These are phyloP conservation scores for Penicillium daleae DNA, from an alignment of 495 filamentous ascomycete species.

Conservation along the genomic window DNA sequence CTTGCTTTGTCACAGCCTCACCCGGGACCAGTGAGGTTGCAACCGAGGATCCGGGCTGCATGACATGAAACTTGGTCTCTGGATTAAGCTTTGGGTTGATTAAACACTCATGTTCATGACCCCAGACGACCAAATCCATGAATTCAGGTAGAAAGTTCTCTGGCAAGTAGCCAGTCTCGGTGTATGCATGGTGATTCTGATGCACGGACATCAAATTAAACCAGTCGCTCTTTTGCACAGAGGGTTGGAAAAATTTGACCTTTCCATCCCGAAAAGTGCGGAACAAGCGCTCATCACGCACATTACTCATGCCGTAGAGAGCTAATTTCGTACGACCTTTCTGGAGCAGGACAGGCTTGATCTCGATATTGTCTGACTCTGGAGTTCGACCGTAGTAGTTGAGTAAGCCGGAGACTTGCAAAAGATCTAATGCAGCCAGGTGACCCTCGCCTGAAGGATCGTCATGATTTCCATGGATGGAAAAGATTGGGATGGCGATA, in stretches of 20 bases:
- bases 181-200: conserved; percentile 94
- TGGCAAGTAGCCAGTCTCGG: conserved; percentile 85
- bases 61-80: conserved; percentile 89
- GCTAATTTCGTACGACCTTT: conserved; percentile 94
- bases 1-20: conserved; percentile 90
- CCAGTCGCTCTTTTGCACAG: conserved; percentile 84
- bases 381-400: conserved; percentile 96
- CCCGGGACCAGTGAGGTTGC: conserved; percentile 90
- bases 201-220: conserved; percentile 97
- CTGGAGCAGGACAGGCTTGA: conserved; percentile 90
- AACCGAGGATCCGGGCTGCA: conserved; percentile 96
- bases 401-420: conserved; percentile 86
- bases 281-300: conserved; percentile 92
- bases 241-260: conserved; percentile 89
- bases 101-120: conserved; percentile 95
- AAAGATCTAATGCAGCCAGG: conserved; percentile 83
- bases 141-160: conserved; percentile 94
- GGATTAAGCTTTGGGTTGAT: conserved; percentile 82
- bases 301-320: conserved; percentile 94
- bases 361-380: conserved; percentile 86
- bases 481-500: conserved; percentile 95
- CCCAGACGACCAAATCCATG: conserved; percentile 91
- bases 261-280: conserved; percentile 91
- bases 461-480: conserved; percentile 98
- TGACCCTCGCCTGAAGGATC: conserved; percentile 94